Conservation (phyloP, 164 flowering plant genomes). For the Dillenia turbinata region DNA sequence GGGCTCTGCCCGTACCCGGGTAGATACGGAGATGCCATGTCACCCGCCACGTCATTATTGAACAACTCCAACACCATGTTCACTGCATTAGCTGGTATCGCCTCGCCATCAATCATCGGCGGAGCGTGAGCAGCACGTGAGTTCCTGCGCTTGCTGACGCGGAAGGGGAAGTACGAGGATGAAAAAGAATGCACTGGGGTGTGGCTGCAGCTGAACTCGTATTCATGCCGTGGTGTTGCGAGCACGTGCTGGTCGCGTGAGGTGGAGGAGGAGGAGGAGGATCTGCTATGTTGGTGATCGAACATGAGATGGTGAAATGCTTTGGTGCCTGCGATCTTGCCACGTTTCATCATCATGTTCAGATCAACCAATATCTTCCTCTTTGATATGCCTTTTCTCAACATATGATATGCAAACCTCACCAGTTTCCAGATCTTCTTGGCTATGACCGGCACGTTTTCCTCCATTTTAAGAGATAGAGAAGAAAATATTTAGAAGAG, state of each 20-base stretch:
- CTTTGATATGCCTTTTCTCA: constrained; percentile 37
- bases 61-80: constrained; percentile 48
- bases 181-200: too few relatives aligned
- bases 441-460: constrained; percentile 7
- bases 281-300: constrained; percentile 45
- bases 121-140: constrained; percentile 6
- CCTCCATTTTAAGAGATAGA: constrained; percentile 9
- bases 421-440: constrained; percentile 35
- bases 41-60: too few relatives aligned
- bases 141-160: constrained; percentile 26
- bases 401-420: constrained; percentile 31
- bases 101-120: constrained; percentile 21
- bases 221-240: constrained; percentile 47
- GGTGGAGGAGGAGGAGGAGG: constrained; percentile 36
- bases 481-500: too few relatives aligned
- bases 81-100: constrained; percentile 29
- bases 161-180: too few relatives aligned
- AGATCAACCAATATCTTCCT: constrained; percentile 35
- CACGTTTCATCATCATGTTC: constrained; percentile 36
- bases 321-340: constrained; percentile 55
- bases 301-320: constrained; percentile 49
- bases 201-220: constrained; percentile 91
- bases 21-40: constrained; percentile 19
- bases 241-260: constrained; percentile 32
- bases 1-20: constrained; percentile 64